phyloP scores from a whole-genome alignment of 2,329 filamentous ascomycete genomes.

The Talaromyces albobiverticillius region DNA sequence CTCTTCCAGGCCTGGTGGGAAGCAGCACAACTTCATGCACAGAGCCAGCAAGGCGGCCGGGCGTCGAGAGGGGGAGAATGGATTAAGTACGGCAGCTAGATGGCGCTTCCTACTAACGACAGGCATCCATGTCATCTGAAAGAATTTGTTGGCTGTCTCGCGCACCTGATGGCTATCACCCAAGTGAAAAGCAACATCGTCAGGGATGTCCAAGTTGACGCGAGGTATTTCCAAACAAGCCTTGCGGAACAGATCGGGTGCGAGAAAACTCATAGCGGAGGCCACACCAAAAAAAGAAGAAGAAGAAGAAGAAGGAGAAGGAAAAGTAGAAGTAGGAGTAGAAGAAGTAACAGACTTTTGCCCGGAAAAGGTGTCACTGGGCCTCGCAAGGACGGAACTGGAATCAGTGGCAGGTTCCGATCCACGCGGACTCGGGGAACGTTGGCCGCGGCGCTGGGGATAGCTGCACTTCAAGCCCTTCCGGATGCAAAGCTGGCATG shows the following conservation, averaged over 20 bases:
- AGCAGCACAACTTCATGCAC: constrained; percentile 8
- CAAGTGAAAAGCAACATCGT: not conserved
- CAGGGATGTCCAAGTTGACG: not conserved
- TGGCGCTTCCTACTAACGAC: not conserved
- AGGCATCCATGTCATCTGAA: constrained; percentile 10
- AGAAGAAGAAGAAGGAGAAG: not conserved
- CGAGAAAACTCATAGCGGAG: constrained; percentile 5
- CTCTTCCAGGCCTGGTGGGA: not conserved
- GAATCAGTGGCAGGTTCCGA: not conserved
- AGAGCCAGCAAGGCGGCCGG: constrained; percentile 2
- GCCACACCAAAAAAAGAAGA: not conserved
- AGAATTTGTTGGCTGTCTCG: constrained; percentile 1
- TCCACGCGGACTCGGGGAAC: not conserved
- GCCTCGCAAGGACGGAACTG: not conserved
- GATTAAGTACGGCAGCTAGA: constrained; percentile 2
- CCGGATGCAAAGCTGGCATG: constrained; percentile 7
- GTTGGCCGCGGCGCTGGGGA: constrained; percentile 8
- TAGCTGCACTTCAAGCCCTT: constrained; percentile 8
- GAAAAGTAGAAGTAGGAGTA: not conserved
- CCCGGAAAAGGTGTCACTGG: not conserved
- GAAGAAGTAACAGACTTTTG: not conserved
- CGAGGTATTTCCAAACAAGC: constrained; percentile 3
- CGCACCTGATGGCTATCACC: not conserved
- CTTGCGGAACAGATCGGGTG: constrained; percentile 5
- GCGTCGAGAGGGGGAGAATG: constrained; percentile 1